phyloP scores from a whole-genome alignment of 345 rosid species.

The Psidium guajava region DNA sequence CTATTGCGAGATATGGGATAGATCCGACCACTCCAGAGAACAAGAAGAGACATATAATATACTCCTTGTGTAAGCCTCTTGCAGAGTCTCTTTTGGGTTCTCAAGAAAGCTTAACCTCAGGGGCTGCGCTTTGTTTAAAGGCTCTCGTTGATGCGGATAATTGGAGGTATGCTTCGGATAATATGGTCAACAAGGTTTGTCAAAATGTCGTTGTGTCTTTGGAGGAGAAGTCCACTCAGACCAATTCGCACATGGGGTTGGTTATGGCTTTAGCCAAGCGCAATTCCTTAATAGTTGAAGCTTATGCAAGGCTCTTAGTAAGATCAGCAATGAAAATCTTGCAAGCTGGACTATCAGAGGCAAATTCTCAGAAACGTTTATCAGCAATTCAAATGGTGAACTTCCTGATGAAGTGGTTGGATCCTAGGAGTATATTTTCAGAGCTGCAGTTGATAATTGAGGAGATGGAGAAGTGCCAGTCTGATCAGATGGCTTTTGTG shows the following conservation, averaged over 20 bases:
- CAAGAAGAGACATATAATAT: slow-evolving; percentile 60
- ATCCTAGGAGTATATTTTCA: slow-evolving; percentile 61
- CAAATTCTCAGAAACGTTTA: slow-evolving; percentile 74
- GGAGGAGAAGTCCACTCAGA: slow-evolving; percentile 66
- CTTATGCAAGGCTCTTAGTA: slow-evolving; percentile 75
- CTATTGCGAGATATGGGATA: slow-evolving; percentile 84
- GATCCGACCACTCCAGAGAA: slow-evolving; percentile 64
- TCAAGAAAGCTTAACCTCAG: slow-evolving; percentile 76
- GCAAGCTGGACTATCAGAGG: slow-evolving; percentile 43
- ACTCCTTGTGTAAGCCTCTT: slow-evolving; percentile 82
- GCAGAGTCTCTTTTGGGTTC: slow-evolving; percentile 63
- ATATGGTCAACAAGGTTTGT: slow-evolving; percentile 84
- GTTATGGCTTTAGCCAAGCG: slow-evolving; percentile 85
- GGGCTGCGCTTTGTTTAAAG: slow-evolving; percentile 83
- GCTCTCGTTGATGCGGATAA: slow-evolving; percentile 85
- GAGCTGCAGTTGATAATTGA: slow-evolving; percentile 57
- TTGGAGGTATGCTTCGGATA: slow-evolving; percentile 86
- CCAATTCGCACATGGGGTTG: slow-evolving; percentile 61
- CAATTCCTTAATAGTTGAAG: slow-evolving; percentile 76
- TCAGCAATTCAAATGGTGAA: slow-evolving; percentile 89
- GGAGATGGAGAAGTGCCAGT: slow-evolving; percentile 81
- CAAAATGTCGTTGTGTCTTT: slow-evolving; percentile 84
- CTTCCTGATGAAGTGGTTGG: slow-evolving; percentile 76
- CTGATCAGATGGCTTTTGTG: slow-evolving; percentile 82
- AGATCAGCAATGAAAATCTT: slow-evolving; percentile 59